These are phyloP conservation scores for Coemansia sp. DNA, from an alignment of 192 early-diverging fungal species.

Conservation along the genomic window DNA sequence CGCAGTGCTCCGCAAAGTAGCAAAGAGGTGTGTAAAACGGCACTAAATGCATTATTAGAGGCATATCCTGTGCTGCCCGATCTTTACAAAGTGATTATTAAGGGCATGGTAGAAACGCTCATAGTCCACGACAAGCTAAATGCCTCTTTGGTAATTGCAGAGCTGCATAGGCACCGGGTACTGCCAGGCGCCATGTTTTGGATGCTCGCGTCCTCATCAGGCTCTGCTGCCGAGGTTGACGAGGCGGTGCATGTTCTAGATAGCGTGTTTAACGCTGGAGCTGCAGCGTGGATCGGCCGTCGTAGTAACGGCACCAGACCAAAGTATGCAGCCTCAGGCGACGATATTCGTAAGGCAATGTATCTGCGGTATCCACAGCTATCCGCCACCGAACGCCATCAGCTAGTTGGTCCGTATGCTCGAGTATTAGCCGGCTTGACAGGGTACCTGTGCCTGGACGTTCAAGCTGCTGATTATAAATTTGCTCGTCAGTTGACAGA, in stretches of 20 bases:
- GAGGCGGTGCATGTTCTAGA: conserved; percentile 19
- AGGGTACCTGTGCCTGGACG: conserved; percentile 32
- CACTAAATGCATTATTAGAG: conserved; percentile 1
- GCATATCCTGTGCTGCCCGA: conserved; percentile 27
- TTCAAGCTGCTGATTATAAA: conserved; percentile 11
- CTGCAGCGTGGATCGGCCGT: conserved; percentile 31
- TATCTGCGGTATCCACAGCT: conserved; percentile 11
- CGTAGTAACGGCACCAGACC: conserved; percentile 8
- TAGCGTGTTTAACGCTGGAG: conserved; percentile 17
- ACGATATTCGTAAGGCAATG: conserved; percentile 17
- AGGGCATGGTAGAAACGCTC: conserved; percentile 15
- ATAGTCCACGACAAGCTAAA: not conserved
- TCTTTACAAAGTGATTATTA: conserved; percentile 33
- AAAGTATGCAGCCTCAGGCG: conserved; percentile 28
- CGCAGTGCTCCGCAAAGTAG: conserved; percentile 1
- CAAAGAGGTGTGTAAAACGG: conserved; percentile 1
- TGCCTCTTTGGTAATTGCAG: conserved; percentile 13
- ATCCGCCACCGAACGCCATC: conserved; percentile 1
- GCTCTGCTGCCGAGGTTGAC: not conserved
- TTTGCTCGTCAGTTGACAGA: conserved; percentile 2
- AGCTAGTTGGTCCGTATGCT: conserved; percentile 9
- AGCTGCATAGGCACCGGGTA: conserved; percentile 16
- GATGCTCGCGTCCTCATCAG: conserved; percentile 11
- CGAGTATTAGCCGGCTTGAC: conserved; percentile 31
- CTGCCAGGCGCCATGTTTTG: conserved; percentile 40